These are phyloP conservation scores for Torulaspora gathmanii DNA, from an alignment of 805 yeast genomes.

Conservation along the genomic window DNA sequence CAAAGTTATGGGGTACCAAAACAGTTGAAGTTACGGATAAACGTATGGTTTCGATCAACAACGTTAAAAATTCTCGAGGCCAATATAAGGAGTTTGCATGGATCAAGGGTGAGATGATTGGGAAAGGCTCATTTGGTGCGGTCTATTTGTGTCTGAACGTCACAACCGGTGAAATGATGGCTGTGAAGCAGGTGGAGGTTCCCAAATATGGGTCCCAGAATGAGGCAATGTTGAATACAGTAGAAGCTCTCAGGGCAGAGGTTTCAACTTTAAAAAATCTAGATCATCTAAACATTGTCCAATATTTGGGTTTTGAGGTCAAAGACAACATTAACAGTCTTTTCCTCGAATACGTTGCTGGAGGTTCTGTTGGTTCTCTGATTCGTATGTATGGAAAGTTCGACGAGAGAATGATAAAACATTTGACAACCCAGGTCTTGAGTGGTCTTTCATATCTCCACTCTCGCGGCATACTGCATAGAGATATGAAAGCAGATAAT, in stretches of 20 bases:
- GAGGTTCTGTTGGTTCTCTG: slow-evolving; percentile 91
- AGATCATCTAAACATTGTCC: slow-evolving; percentile 92
- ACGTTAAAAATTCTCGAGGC: slow-evolving; percentile 60
- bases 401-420: slow-evolving; percentile 69
- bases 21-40: slow-evolving; percentile 85
- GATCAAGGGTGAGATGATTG: slow-evolving; percentile 96
- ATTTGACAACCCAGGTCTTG: slow-evolving; percentile 72
- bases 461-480: slow-evolving; percentile 78
- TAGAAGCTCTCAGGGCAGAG: slow-evolving; percentile 82
- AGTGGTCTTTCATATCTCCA: slow-evolving; percentile 86
- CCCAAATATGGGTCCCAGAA: slow-evolving; percentile 43
- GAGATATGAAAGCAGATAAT: slow-evolving; percentile 95
- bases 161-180: slow-evolving; percentile 97
- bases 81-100: slow-evolving; percentile 85
- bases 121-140: slow-evolving; percentile 93
- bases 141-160: slow-evolving; percentile 89
- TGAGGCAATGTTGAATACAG: slow-evolving; percentile 51
- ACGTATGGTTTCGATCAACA: slow-evolving; percentile 61
- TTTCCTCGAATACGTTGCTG: slow-evolving; percentile 94
- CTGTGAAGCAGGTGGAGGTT: slow-evolving; percentile 89
- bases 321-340: slow-evolving; percentile 68
- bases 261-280: slow-evolving; percentile 90
- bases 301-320: slow-evolving; percentile 89
- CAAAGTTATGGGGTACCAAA: slow-evolving; percentile 96
- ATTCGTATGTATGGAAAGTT: slow-evolving; percentile 78